Evolutionary conservation across 768 basidiomycete genomes (phyloP).

Genomic region (Boletus barrowsii): DNA sequence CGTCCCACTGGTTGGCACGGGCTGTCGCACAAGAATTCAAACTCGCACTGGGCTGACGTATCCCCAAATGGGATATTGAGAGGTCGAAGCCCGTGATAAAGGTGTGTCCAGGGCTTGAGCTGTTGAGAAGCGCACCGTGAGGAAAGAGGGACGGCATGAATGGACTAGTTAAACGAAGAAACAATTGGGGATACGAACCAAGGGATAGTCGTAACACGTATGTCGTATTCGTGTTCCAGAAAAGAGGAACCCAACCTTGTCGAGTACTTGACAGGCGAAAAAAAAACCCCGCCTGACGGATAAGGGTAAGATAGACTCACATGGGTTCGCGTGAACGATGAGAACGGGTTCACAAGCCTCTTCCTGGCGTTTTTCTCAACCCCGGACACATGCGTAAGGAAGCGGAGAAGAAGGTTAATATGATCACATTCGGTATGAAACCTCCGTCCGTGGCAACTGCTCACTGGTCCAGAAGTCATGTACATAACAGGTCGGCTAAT

Average conservation of each 20-base stretch:
- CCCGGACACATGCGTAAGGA: neutral
- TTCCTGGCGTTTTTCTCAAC: neutral
- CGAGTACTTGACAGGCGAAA: neutral
- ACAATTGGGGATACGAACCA: neutral
- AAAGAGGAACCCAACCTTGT: conserved; percentile 16
- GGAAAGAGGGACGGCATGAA: neutral
- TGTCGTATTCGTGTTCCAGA: neutral
- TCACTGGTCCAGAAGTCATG: no score
- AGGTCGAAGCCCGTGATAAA: conserved; percentile 9
- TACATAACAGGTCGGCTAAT: neutral
- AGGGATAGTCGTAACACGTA: conserved; percentile 4
- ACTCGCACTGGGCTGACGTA: neutral
- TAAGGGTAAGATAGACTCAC: neutral
- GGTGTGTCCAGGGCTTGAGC: neutral
- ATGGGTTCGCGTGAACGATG: conserved; percentile 1
- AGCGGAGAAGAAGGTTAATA: neutral
- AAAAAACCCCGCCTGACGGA: neutral
- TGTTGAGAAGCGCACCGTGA: conserved; percentile 16
- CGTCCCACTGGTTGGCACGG: conserved; percentile 4
- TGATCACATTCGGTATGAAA: neutral
- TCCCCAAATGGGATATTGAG: conserved; percentile 11
- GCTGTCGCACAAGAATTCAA: conserved; percentile 2
- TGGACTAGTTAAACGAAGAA: neutral
- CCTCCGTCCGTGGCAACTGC: neutral
- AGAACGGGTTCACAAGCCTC: neutral